phyloP scores from a whole-genome alignment of 1,139 yeast genomes.

The Pichia sorboxylosa region DNA sequence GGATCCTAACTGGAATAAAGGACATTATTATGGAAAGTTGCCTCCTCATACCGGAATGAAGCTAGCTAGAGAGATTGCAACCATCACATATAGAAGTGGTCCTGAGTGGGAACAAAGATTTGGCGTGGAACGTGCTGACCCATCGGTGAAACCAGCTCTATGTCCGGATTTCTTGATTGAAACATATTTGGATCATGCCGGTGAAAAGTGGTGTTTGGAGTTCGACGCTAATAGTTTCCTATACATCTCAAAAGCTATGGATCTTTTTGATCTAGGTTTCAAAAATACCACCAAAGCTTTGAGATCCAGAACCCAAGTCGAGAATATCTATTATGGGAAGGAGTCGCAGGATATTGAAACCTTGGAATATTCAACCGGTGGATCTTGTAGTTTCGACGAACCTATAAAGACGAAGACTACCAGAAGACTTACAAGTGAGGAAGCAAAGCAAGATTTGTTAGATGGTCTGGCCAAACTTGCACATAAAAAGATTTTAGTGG shows the following conservation, averaged over 20 bases:
- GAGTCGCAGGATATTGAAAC: slow-evolving; percentile 13
- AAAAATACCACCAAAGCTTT: slow-evolving; percentile 34
- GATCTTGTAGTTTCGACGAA: slow-evolving; percentile 27
- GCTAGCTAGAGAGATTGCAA: slow-evolving; percentile 84
- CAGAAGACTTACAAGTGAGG: slow-evolving; percentile 34
- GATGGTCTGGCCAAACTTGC: slow-evolving; percentile 56
- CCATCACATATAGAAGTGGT: slow-evolving; percentile 88
- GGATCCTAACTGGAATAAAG: slow-evolving; percentile 91
- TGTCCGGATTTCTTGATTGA: slow-evolving; percentile 91
- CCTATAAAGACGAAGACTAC: slow-evolving; percentile 45
- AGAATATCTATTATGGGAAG: slow-evolving; percentile 21
- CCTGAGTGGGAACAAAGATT: slow-evolving; percentile 95
- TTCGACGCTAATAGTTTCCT: slow-evolving; percentile 85
- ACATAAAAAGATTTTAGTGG: slow-evolving; percentile 56
- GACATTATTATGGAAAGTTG: slow-evolving; percentile 58
- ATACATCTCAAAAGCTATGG: slow-evolving; percentile 90
- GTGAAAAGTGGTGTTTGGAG: slow-evolving; percentile 84
- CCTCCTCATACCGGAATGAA: slow-evolving; percentile 97
- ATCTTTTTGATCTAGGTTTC: slow-evolving; percentile 70
- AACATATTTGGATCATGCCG: slow-evolving; percentile 87
- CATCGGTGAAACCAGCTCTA: slow-evolving; percentile 65
- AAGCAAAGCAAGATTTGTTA: slow-evolving; percentile 46
- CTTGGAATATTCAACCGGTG: slow-evolving; percentile 20
- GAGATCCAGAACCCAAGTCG: slow-evolving; percentile 30
- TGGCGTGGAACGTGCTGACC: slow-evolving; percentile 82